phyloP scores from a whole-genome alignment of 2,329 filamentous ascomycete genomes.

The Dactylonectria estremocensis region DNA sequence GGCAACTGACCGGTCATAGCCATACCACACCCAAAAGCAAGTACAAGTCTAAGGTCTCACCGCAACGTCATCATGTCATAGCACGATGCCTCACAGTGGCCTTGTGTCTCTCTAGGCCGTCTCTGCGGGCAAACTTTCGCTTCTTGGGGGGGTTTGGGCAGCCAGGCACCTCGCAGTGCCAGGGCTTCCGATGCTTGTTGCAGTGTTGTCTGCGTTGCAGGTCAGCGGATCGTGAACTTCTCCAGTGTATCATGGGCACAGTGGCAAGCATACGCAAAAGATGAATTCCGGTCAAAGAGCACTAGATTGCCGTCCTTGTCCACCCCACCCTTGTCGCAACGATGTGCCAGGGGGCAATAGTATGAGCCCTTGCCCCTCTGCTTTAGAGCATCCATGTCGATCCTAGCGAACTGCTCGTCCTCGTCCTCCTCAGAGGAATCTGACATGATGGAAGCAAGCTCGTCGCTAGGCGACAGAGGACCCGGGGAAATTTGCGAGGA shows the following conservation, averaged over 20 bases:
- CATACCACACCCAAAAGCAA: constrained; percentile 37
- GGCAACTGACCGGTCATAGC: constrained; percentile 45
- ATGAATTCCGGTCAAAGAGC: constrained; percentile 60
- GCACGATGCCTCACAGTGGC: constrained; percentile 57
- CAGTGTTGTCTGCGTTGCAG: constrained; percentile 56
- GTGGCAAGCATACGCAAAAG: constrained; percentile 54
- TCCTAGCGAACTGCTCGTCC: constrained; percentile 54
- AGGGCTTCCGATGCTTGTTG: constrained; percentile 61
- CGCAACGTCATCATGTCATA: constrained; percentile 48
- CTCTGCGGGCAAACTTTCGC: constrained; percentile 59
- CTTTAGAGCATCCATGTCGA: constrained; percentile 58
- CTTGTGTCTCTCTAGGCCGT: constrained; percentile 60
- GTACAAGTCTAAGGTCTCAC: constrained; percentile 33
- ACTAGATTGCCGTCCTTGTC: constrained; percentile 57
- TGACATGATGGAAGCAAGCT: constrained; percentile 47
- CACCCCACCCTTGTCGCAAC: constrained; percentile 59
- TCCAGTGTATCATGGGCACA: constrained; percentile 16
- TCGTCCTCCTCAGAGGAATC: constrained; percentile 52
- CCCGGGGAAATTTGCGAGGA: constrained; percentile 38
- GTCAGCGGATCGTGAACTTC: constrained; percentile 37
- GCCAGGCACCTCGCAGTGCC: constrained; percentile 56
- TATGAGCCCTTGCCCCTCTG: constrained; percentile 59
- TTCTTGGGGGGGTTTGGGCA: constrained; percentile 60
- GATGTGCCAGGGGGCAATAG: constrained; percentile 53
- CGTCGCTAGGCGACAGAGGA: constrained; percentile 31